Evolutionary conservation across 2,329 filamentous ascomycete species (phyloP), one percentile per base, ranked within the genome.

Genomic region (Sporothrix pallida): DNA sequence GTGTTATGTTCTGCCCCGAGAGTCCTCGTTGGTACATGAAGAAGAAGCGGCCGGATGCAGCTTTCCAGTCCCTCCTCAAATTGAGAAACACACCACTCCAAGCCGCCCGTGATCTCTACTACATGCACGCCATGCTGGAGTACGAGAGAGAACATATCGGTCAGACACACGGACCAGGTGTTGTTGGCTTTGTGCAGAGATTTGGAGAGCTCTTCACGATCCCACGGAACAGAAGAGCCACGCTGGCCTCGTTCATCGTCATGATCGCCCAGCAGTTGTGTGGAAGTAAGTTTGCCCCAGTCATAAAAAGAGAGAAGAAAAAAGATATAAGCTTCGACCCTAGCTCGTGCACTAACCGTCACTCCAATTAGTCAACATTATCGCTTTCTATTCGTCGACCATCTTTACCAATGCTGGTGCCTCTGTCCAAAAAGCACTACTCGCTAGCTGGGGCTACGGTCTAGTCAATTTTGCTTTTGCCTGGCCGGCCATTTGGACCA

Each of bases 181-280:
- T 58, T 13, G 15, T 58, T 58, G 54, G 54, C 4, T 58, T 31
- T 31, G 20, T 12, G 9, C 54, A 58, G 54, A 88, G 91, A 17
- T 90, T 93, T 76, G 77, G 86, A 52, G 88, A 93, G 78, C 83
- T 91, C 1, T 92, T 93, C 78, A 92, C 89, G 12, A 87, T 93
- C 73, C 90, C 91, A 1, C 87, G 92, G 63, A 84, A 92, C 12
- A 87, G 91, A 12, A 87, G 91, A 52, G 93, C 94, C 2, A 95
- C 90, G 2, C 85, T 92, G 37, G 93, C 93, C 7, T 92, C 93
- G 0, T 92, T 90, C 76, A 89, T 90, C 0, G 92, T 95, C 77
- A 97, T 97, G 93, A 89, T 92, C 77, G 90, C 89, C 0, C 90
- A 92, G 80, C 90, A 92, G 80, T 90, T 92, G 86, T 92, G 89